Evolutionary conservation across 75 land plant genomes (phyloP).

Genomic region (Azolla pinnata): DNA sequence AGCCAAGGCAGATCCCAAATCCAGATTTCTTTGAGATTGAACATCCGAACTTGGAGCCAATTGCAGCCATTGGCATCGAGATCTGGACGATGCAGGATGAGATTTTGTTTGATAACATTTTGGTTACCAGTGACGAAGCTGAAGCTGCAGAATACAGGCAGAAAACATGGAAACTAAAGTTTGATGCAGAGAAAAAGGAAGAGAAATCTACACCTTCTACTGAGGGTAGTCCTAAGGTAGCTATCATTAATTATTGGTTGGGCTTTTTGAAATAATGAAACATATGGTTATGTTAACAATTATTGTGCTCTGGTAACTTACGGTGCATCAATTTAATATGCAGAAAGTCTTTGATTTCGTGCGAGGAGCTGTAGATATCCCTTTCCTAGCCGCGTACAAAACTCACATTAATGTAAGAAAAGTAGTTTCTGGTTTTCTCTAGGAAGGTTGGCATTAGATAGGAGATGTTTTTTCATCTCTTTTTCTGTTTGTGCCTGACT

Average conservation of each 20-base stretch:
- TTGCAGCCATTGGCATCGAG: conserved; percentile 87
- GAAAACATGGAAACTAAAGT: conserved; percentile 65
- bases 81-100: conserved; percentile 99
- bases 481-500: not conserved
- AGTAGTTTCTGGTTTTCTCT: not conserved
- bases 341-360: not conserved
- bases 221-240: not conserved
- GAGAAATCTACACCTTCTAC: conserved; percentile 24
- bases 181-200: conserved; percentile 65
- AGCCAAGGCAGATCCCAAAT: conserved; percentile 73
- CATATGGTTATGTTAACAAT: not conserved
- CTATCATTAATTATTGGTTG: not conserved
- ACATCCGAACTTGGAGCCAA: conserved; percentile 73
- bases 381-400: not conserved
- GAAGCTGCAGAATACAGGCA: conserved; percentile 47
- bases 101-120: conserved; percentile 77
- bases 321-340: no score
- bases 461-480: not conserved
- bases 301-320: not conserved
- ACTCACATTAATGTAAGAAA: not conserved
- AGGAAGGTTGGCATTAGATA: not conserved
- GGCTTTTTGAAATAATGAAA: not conserved
- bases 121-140: conserved; percentile 56
- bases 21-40: conserved; percentile 71
- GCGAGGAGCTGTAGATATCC: not conserved